Conservation (phyloP, 2,329 filamentous ascomycete genomes). For the Xylaria hypoxylon region DNA sequence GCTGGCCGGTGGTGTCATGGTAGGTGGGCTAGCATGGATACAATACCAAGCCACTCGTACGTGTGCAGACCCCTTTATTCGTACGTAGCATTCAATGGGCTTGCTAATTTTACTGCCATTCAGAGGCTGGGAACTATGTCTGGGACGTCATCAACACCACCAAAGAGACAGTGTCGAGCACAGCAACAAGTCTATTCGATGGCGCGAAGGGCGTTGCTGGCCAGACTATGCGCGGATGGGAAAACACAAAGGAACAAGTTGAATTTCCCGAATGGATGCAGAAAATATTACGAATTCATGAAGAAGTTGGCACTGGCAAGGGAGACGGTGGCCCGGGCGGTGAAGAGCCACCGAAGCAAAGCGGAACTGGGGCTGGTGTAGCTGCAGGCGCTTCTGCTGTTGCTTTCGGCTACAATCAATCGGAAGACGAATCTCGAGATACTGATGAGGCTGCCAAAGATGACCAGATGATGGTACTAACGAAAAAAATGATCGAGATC, state of each 20-base stretch:
- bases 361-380: slow-evolving; percentile 69
- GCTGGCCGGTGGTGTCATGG: slow-evolving; percentile 87
- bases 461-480: slow-evolving; percentile 99
- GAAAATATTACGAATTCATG: slow-evolving; percentile 73
- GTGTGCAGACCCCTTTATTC: slow-evolving; percentile 51
- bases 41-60: slow-evolving; percentile 94
- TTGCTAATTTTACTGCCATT: slow-evolving; percentile 24
- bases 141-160: slow-evolving; percentile 80
- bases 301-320: slow-evolving; percentile 65
- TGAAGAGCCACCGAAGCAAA: slow-evolving; percentile 67
- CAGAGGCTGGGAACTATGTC: slow-evolving; percentile 63
- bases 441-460: slow-evolving; percentile 79
- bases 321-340: slow-evolving; percentile 61
- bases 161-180: slow-evolving; percentile 75
- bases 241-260: slow-evolving; percentile 82
- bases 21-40: slow-evolving; percentile 89
- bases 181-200: slow-evolving; percentile 77
- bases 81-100: neutral
- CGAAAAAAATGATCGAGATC: slow-evolving; percentile 99
- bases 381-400: slow-evolving; percentile 79
- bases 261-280: slow-evolving; percentile 82
- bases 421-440: slow-evolving; percentile 72
- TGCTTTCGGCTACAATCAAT: slow-evolving; percentile 81
- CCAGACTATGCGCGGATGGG: slow-evolving; percentile 84
- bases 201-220: slow-evolving; percentile 79